Conservation (phyloP, 208 protist genomes). For the Acanthamoeba royreba region DNA sequence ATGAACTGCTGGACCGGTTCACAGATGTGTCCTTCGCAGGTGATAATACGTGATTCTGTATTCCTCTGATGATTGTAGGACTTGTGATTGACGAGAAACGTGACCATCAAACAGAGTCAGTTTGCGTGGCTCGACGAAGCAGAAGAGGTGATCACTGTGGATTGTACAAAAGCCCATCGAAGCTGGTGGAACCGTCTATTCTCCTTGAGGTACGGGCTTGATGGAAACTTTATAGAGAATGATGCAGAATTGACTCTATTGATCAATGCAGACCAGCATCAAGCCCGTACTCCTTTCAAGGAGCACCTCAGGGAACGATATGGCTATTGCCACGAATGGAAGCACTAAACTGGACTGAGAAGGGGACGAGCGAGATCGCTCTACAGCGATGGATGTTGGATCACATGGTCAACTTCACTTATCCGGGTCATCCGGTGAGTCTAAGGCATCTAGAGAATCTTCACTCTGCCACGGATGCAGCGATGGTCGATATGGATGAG, state of each 20-base stretch:
- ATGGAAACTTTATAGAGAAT: neutral
- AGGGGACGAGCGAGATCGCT: conserved; percentile 1
- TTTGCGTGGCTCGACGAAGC: neutral
- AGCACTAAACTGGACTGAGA: neutral
- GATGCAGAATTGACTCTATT: neutral
- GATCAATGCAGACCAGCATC: neutral
- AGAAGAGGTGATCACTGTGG: neutral
- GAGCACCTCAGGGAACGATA: neutral
- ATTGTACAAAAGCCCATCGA: neutral
- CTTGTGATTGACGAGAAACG: too few species aligned
- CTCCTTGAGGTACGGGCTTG: neutral
- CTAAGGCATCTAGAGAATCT: neutral
- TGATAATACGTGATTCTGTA: neutral
- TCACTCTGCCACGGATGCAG: neutral
- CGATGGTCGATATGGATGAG: neutral
- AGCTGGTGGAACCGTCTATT: too few species aligned
- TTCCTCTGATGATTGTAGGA: neutral
- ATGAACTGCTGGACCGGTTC: conserved; percentile 28
- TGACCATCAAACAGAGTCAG: neutral
- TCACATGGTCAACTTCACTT: conserved; percentile 2
- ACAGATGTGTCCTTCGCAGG: neutral
- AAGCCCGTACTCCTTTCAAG: neutral
- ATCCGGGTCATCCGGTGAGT: neutral
- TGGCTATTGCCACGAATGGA: neutral
- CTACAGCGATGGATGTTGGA: conserved; percentile 3